phyloP scores from a whole-genome alignment of 2,329 filamentous ascomycete genomes.

The Pseudocercospora eumusae region DNA sequence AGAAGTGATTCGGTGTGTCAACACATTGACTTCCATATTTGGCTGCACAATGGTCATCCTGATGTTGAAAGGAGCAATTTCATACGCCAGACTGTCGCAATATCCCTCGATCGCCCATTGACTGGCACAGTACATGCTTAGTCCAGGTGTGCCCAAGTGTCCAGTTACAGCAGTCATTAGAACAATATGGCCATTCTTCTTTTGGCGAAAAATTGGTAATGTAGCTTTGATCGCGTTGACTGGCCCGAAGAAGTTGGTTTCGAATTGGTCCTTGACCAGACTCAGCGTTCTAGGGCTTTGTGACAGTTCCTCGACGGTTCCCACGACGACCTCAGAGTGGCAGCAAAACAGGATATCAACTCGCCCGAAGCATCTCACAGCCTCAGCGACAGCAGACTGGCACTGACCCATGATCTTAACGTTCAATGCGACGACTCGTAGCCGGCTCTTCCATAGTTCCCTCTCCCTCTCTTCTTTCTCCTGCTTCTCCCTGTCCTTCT shows the following conservation, averaged over 20 bases:
- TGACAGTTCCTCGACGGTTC: constrained; percentile 85
- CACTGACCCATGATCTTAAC: constrained; percentile 67
- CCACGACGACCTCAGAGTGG: constrained; percentile 84
- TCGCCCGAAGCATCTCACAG: constrained; percentile 77
- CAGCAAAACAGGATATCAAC: constrained; percentile 91
- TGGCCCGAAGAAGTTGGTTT: constrained; percentile 91
- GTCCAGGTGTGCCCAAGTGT: constrained; percentile 87
- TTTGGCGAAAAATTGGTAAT: constrained; percentile 74
- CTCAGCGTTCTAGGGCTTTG: constrained; percentile 71
- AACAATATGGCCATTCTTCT: constrained; percentile 85
- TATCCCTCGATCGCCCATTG: constrained; percentile 96
- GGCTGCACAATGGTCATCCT: constrained; percentile 95
- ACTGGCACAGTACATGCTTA: constrained; percentile 87
- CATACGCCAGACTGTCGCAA: constrained; percentile 91
- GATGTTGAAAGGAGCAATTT: constrained; percentile 93
- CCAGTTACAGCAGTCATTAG: constrained; percentile 86
- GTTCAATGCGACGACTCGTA: constrained; percentile 63
- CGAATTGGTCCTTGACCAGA: constrained; percentile 86
- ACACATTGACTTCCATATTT: constrained; percentile 84
- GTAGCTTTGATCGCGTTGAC: constrained; percentile 93
- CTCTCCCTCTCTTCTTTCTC: constrained; percentile 28
- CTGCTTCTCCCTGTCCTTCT: constrained; percentile 59
- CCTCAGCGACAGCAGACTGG: constrained; percentile 82
- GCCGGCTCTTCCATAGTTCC: constrained; percentile 69
- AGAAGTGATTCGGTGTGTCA: constrained; percentile 84